phyloP scores from a whole-genome alignment of 345 rosid genomes.

The Euphorbia peplus region DNA sequence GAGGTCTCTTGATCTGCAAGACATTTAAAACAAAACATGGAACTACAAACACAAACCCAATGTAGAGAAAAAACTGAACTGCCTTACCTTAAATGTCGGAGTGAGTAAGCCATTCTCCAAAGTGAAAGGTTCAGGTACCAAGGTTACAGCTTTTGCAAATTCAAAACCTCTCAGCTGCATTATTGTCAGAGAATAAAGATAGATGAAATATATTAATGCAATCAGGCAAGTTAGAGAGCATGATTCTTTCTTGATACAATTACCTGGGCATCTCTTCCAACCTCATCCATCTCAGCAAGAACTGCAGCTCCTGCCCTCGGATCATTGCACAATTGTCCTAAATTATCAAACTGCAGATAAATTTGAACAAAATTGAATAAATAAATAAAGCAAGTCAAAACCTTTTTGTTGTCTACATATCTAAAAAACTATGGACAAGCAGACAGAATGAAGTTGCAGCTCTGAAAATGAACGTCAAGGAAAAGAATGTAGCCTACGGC shows the following conservation, averaged over 20 bases:
- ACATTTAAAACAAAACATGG: constrained; percentile 6
- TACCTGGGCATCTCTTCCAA: constrained; percentile 75
- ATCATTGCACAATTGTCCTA: constrained; percentile 63
- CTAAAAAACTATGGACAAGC: neutral
- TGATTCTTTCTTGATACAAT: neutral
- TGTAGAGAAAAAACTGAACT: neutral
- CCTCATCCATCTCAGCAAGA: constrained; percentile 67
- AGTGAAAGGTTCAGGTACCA: constrained; percentile 76
- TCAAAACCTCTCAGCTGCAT: constrained; percentile 25
- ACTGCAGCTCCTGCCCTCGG: constrained; percentile 57
- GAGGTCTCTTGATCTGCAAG: constrained; percentile 79
- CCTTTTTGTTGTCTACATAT: neutral
- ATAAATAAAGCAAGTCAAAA: neutral
- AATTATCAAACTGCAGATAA: constrained; percentile 51
- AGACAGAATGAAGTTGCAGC: too few species aligned
- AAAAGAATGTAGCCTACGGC: neutral
- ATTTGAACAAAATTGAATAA: constrained; percentile 1
- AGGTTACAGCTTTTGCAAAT: constrained; percentile 69
- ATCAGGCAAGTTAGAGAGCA: neutral
- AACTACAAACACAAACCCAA: neutral
- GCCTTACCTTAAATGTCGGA: constrained; percentile 74
- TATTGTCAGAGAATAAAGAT: neutral
- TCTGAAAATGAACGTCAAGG: neutral
- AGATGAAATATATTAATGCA: neutral
- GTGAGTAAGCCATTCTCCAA: constrained; percentile 79